phyloP scores from a whole-genome alignment of 495 filamentous ascomycete species.

The Recurvomyces mirabilis region DNA sequence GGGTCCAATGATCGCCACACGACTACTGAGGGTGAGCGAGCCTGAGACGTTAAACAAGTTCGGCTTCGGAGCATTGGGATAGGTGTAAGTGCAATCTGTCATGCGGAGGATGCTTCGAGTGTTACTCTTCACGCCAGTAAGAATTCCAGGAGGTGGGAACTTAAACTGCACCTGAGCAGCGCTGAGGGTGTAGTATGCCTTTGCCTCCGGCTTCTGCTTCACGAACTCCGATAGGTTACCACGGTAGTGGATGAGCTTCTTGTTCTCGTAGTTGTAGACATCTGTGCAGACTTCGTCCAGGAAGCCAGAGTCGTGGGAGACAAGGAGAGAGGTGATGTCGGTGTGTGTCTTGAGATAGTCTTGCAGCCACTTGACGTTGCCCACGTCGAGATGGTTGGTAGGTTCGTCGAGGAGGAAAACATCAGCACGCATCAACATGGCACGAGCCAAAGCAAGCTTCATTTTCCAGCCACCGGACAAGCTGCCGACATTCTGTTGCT shows the following conservation, averaged over 20 bases:
- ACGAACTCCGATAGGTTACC: conserved; percentile 93
- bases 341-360: conserved; percentile 91
- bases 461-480: conserved; percentile 99
- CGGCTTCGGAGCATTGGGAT: conserved; percentile 74
- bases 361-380: conserved; percentile 91
- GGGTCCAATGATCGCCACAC: conserved; percentile 88
- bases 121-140: conserved; percentile 86
- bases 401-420: conserved; percentile 95
- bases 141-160: conserved; percentile 89
- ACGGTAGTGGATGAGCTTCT: conserved; percentile 91
- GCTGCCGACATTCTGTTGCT: conserved; percentile 78
- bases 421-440: conserved; percentile 93
- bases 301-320: conserved; percentile 96
- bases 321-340: conserved; percentile 94
- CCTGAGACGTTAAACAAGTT: conserved; percentile 80
- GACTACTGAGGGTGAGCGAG: conserved; percentile 76
- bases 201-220: conserved; percentile 84
- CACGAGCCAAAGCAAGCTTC: conserved; percentile 93
- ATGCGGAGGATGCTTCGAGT: conserved; percentile 93
- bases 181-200: conserved; percentile 96
- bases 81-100: conserved; percentile 81
- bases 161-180: conserved; percentile 88
- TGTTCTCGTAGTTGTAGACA: conserved; percentile 97
- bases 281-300: conserved; percentile 95
- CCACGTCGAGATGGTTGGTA: conserved; percentile 95